These are phyloP conservation scores for Tetragonia tetragonoides DNA, from an alignment of 148 eudicot species.

Conservation along the genomic window DNA sequence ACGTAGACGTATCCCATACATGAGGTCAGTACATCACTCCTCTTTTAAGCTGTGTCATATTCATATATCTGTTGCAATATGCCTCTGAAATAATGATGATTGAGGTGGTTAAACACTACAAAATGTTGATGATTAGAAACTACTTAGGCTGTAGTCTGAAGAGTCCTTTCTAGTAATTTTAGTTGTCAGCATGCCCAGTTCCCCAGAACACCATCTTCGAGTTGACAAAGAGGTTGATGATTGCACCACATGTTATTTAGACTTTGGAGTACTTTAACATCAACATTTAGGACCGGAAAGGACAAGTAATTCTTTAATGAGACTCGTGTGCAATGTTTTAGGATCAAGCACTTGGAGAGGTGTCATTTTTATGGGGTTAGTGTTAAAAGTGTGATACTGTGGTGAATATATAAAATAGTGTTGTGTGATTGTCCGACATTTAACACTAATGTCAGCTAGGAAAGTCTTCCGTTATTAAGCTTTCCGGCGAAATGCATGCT, in stretches of 20 bases:
- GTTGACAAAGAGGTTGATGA: not conserved
- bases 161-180: not conserved
- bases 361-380: no score
- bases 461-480: no score
- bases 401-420: no score
- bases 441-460: no score
- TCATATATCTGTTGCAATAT: not conserved
- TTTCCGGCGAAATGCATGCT: no score
- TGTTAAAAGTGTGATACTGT: no score
- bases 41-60: constrained; percentile 10
- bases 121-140: not conserved
- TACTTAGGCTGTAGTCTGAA: not conserved
- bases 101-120: not conserved
- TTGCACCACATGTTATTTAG: not conserved
- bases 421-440: no score
- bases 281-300: not conserved
- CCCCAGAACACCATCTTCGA: not conserved
- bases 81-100: not conserved
- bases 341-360: no score
- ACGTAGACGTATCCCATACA: constrained; percentile 70
- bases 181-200: not conserved
- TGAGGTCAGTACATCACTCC: constrained; percentile 54
- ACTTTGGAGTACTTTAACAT: not conserved
- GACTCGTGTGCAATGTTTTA: no score
- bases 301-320: not conserved